Evolutionary conservation across 2,329 filamentous ascomycete genomes (phyloP), one percentile per base, ranked within the genome.

Genomic region (Moelleriella libera): DNA sequence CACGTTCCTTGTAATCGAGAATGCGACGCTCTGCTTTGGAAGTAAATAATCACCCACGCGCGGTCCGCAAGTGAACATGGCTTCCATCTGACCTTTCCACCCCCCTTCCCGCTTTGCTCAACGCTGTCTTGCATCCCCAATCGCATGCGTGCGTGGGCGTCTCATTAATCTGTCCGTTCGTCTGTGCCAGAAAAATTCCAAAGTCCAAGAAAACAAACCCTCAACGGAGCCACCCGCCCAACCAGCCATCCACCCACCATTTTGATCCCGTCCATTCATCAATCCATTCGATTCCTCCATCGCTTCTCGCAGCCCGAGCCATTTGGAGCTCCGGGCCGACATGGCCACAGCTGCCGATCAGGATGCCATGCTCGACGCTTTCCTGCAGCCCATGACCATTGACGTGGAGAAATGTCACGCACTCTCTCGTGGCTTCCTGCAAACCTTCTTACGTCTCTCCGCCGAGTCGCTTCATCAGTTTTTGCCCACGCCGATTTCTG

Each of bases 401-500:
- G 68, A 78, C 54, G 54, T 65, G 29, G 56, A 64, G 2, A 71
- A 62, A 44, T 65, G 74, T 37, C 60, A 71, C 50, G 54, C 58
- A 30, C 65, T 82, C 44, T 71, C 76, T 5, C 61, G 58, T 39
- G 66, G 66, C 45, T 68, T 82, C 42, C 60, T 66, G 46, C 52
- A 55, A 10, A 71, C 66, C 29, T 82, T 78, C 54, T 60, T 58
- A 28, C 55, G 62, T 6, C 63, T 82, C 43, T 73, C 78, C 28
- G 69, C 71, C 48, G 61, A 75, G 37, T 76, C 75, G 1, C 50
- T 61, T 28, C 63, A 73, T 40, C 77, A 81, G 57, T 82, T 81
- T 54, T 60, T 82, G 34, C 68, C 76, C 9, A 81, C 78, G 3
- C 78, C 78, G 44, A 78, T 82, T 53, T 75, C 74, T 4, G 76